Conservation (phyloP, 164 flowering plant species). For the Akebia trifoliata region DNA sequence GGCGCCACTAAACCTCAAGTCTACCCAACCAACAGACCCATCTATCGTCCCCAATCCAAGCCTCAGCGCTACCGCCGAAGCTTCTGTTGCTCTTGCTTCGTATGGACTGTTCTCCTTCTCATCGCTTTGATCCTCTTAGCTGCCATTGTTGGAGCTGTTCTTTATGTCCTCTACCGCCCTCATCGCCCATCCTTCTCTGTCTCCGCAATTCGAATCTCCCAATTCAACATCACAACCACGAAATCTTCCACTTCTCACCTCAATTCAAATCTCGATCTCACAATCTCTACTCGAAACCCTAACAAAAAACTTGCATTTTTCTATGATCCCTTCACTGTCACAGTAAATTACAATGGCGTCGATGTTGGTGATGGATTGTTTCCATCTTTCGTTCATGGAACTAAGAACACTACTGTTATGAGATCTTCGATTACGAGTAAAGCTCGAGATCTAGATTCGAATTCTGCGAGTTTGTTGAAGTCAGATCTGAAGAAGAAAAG, state of each 20-base stretch:
- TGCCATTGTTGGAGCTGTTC: constrained; percentile 46
- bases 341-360: constrained; percentile 35
- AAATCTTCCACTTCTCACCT: constrained; percentile 21
- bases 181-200: constrained; percentile 68
- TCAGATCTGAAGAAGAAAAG: constrained; percentile 49
- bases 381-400: constrained; percentile 22
- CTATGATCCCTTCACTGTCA: constrained; percentile 39
- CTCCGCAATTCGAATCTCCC: constrained; percentile 45
- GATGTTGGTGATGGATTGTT: constrained; percentile 27
- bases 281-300: constrained; percentile 55
- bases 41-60: constrained; percentile 61
- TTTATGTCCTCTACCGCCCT: constrained; percentile 76
- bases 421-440: constrained; percentile 22
- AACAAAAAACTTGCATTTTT: constrained; percentile 53
- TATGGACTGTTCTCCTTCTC: constrained; percentile 48
- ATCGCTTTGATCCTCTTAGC: constrained; percentile 38
- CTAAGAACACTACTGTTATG: constrained; percentile 46
- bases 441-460: constrained; percentile 20
- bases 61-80: constrained; percentile 40
- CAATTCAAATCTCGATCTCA: constrained; percentile 38
- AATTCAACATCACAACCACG: constrained; percentile 55
- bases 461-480: constrained; percentile 22
- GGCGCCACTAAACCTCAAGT: constrained; percentile 52
- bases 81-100: constrained; percentile 53
- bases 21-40: constrained; percentile 60